phyloP scores from a whole-genome alignment of 345 rosid species.

The Euphorbia tirucalli region DNA sequence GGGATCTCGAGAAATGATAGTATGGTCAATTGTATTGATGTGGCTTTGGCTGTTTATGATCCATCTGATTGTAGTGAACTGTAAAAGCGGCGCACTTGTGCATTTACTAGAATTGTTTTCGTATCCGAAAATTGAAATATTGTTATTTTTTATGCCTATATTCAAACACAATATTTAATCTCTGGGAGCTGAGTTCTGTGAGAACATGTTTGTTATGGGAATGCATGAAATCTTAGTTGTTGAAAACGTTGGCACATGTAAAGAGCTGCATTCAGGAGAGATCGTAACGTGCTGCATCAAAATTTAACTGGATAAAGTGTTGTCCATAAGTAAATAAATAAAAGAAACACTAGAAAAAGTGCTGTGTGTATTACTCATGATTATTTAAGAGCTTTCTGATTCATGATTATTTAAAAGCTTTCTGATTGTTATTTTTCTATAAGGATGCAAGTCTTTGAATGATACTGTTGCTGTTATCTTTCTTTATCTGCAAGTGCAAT shows the following conservation, averaged over 20 bases:
- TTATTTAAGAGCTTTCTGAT: too few relatives aligned
- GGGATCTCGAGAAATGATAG: conserved; percentile 1
- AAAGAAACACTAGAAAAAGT: too few relatives aligned
- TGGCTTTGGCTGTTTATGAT: conserved; percentile 16
- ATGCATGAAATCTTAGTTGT: neutral
- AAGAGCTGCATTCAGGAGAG: neutral
- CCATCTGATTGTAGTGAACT: neutral
- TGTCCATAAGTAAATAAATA: too few relatives aligned
- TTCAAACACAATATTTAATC: neutral
- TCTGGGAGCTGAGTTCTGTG: neutral
- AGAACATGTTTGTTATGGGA: neutral
- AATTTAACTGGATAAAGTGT: neutral
- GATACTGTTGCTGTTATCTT: conserved; percentile 1
- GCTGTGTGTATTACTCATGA: too few relatives aligned
- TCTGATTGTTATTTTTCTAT: neutral
- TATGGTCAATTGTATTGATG: conserved; percentile 5
- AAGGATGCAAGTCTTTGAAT: neutral
- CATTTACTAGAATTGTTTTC: neutral
- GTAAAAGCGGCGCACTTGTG: neutral
- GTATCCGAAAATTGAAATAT: neutral
- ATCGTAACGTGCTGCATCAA: neutral
- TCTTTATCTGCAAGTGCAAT: neutral
- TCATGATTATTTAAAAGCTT: neutral
- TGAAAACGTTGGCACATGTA: neutral
- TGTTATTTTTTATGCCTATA: neutral